phyloP scores from a whole-genome alignment of 2,329 filamentous ascomycete genomes.

The Ophiostoma australiae region DNA sequence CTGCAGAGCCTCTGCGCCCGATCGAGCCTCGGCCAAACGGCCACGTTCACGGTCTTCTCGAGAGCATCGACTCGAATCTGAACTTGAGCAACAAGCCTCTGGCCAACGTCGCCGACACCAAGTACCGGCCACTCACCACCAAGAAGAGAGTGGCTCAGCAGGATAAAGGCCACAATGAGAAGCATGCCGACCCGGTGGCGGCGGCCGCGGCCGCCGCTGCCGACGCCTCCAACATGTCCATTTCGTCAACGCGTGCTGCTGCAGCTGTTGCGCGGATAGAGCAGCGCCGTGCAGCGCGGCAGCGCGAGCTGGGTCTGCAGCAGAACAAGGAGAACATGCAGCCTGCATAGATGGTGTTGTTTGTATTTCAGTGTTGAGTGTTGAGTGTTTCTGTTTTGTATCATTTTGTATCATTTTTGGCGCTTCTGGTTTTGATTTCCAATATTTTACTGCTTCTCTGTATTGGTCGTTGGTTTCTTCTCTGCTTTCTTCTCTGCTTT shows the following conservation, averaged over 20 bases:
- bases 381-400: background rate
- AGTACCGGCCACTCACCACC: background rate
- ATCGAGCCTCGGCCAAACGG: slow-evolving; percentile 7
- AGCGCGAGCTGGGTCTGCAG: slow-evolving; percentile 24
- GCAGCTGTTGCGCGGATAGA: slow-evolving; percentile 53
- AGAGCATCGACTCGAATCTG: background rate
- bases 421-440: background rate
- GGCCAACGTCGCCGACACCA: background rate
- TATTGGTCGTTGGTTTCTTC: background rate
- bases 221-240: slow-evolving; percentile 36
- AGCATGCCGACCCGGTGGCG: background rate
- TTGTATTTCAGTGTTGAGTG: background rate
- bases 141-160: background rate
- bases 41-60: background rate
- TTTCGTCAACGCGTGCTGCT: slow-evolving; percentile 49
- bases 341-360: slow-evolving; percentile 21
- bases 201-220: slow-evolving; percentile 13
- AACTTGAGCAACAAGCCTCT: background rate
- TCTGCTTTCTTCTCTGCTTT: background rate
- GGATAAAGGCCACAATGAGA: background rate
- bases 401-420: background rate
- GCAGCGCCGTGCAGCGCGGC: slow-evolving; percentile 50
- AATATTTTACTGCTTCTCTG: background rate
- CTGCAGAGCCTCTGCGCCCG: slow-evolving; percentile 22
- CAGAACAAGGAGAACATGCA: slow-evolving; percentile 53